Conservation (phyloP, 306 rosid genomes). For the Ammopiptanthus mongolicus region DNA sequence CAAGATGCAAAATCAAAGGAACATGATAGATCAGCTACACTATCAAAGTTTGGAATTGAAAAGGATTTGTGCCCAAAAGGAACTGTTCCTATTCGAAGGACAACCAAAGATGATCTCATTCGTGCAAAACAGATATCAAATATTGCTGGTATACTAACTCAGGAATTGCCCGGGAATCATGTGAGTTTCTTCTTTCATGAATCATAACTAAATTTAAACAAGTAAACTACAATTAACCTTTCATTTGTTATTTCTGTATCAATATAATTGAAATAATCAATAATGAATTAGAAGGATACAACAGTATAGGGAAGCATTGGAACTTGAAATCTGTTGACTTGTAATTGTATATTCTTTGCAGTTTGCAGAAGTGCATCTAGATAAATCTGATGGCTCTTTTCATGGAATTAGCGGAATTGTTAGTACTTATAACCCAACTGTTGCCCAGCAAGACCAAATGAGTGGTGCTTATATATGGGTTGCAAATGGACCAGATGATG, state of each 20-base stretch:
- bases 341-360: neutral
- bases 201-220: neutral
- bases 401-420: no score
- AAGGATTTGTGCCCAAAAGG: neutral
- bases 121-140: neutral
- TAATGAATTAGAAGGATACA: no score
- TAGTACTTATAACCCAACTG: neutral
- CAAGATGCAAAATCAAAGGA: neutral
- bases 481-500: neutral
- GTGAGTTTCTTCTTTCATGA: neutral
- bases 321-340: neutral
- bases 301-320: neutral
- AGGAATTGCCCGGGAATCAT: neutral
- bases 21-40: neutral
- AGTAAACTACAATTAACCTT: neutral
- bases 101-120: constrained; percentile 7
- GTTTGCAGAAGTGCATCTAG: neutral
- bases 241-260: no score
- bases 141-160: neutral
- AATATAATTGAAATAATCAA: no score
- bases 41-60: neutral
- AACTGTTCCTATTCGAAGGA: neutral
- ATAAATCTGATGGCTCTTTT: no score
- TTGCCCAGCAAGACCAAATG: neutral
- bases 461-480: neutral